Conservation (phyloP, 176 grass and related monocot species). For the Aegilops sharonensis region DNA sequence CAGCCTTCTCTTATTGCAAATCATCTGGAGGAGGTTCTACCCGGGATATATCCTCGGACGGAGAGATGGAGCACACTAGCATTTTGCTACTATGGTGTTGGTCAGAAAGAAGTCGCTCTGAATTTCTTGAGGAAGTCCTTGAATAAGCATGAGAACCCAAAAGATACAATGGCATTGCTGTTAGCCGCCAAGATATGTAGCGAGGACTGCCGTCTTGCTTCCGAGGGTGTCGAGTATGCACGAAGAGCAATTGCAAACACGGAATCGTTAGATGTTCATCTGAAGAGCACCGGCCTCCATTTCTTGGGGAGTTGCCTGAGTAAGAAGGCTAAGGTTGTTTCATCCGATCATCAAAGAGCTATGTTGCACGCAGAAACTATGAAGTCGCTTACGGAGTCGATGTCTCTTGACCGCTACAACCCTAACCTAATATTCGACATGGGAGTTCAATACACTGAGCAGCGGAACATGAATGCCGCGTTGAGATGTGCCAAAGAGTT, state of each 20-base stretch:
- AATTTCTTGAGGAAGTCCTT: constrained; percentile 85
- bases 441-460: constrained; percentile 75
- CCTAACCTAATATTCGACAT: constrained; percentile 66
- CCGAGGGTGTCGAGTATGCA: constrained; percentile 71
- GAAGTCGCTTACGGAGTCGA: constrained; percentile 62
- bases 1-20: constrained; percentile 57
- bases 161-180: constrained; percentile 62
- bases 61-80: constrained; percentile 77
- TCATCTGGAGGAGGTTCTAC: constrained; percentile 76
- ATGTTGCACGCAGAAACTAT: constrained; percentile 74
- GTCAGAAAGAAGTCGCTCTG: constrained; percentile 55
- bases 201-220: constrained; percentile 46
- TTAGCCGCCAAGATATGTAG: constrained; percentile 85
- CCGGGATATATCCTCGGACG: constrained; percentile 65
- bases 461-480: constrained; percentile 63
- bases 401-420: constrained; percentile 54
- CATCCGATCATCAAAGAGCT: constrained; percentile 79
- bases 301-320: constrained; percentile 69
- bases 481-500: constrained; percentile 77
- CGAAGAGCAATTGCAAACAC: constrained; percentile 47
- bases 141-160: constrained; percentile 76
- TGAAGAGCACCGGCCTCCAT: constrained; percentile 61
- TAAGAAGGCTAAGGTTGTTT: constrained; percentile 68
- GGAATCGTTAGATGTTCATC: constrained; percentile 39
- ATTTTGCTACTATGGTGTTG: constrained; percentile 67